These are phyloP conservation scores for Scenedesmus sp. DNA, from an alignment of 163 green algal genomes.

Conservation along the genomic window DNA sequence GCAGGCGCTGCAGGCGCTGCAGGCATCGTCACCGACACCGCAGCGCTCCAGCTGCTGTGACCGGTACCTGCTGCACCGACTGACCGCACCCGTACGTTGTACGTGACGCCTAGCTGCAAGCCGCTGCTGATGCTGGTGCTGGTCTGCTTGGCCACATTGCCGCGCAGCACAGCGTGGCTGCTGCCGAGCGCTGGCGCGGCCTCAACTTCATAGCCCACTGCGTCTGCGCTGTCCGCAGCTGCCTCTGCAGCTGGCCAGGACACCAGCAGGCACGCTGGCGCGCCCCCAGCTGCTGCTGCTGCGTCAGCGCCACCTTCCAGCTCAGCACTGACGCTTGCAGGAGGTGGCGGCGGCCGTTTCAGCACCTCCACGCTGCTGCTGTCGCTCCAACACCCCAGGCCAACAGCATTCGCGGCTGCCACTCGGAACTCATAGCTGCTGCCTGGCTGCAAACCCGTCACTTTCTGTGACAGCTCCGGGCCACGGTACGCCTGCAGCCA, in stretches of 20 bases:
- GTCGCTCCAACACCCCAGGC: constrained; percentile 56
- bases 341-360: constrained; percentile 61
- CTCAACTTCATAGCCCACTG: constrained; percentile 66
- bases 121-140: constrained; percentile 1
- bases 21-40: constrained; percentile 38
- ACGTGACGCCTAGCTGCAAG: constrained; percentile 51
- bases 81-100: constrained; percentile 65
- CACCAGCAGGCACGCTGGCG: constrained; percentile 19
- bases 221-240: constrained; percentile 15
- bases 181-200: constrained; percentile 33
- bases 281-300: constrained; percentile 44
- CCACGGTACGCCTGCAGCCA: constrained; percentile 60
- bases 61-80: constrained; percentile 72
- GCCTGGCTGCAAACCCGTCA: constrained; percentile 56
- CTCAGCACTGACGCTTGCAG: constrained; percentile 38
- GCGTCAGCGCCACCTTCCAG: constrained; percentile 36
- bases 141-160: constrained; percentile 30
- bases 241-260: constrained; percentile 13
- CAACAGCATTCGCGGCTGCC: constrained; percentile 64
- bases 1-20: constrained; percentile 12
- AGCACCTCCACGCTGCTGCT: constrained; percentile 42
- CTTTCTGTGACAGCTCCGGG: constrained; percentile 10
- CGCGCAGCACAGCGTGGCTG: background rate
- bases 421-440: constrained; percentile 67
- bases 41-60: constrained; percentile 73